phyloP scores from a whole-genome alignment of 2,329 filamentous ascomycete genomes.

The Botryotinia globosa region DNA sequence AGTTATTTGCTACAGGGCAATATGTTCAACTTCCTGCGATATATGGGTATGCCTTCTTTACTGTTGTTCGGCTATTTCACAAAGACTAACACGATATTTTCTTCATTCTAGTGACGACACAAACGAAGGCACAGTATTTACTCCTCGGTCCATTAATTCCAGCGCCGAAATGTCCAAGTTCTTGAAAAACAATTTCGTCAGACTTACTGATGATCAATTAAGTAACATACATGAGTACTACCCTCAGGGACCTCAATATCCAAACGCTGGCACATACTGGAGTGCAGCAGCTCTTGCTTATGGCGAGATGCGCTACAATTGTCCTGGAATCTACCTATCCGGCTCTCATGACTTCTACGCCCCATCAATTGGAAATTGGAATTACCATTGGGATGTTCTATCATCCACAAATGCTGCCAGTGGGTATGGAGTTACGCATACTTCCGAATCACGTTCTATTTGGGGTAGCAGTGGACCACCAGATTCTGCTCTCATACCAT shows the following conservation, averaged over 20 bases:
- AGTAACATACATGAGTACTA: constrained; percentile 53
- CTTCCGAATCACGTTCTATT: constrained; percentile 62
- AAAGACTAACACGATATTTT: neutral
- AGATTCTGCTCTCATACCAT: constrained; percentile 33
- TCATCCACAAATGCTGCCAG: constrained; percentile 52
- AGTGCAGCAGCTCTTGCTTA: constrained; percentile 56
- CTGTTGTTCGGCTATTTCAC: no score
- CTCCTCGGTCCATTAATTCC: constrained; percentile 48
- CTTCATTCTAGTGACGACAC: constrained; percentile 48
- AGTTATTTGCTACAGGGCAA: constrained; percentile 46
- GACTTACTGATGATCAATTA: constrained; percentile 51
- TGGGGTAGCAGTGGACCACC: constrained; percentile 53
- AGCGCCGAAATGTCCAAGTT: constrained; percentile 52
- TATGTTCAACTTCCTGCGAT: constrained; percentile 55
- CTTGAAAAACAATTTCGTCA: constrained; percentile 56
- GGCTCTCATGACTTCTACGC: constrained; percentile 27
- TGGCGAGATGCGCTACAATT: constrained; percentile 64
- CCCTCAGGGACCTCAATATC: constrained; percentile 47
- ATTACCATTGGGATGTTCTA: constrained; percentile 61
- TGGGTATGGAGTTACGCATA: constrained; percentile 64
- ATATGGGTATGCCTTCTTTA: constrained; percentile 38
- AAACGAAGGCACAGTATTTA: constrained; percentile 64
- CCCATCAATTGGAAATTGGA: constrained; percentile 49
- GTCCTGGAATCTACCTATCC: constrained; percentile 55
- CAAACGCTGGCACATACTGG: constrained; percentile 56